Base-by-base conservation (phyloP, 805 yeast genomes). In the Teunomyces panamensis region DNA sequence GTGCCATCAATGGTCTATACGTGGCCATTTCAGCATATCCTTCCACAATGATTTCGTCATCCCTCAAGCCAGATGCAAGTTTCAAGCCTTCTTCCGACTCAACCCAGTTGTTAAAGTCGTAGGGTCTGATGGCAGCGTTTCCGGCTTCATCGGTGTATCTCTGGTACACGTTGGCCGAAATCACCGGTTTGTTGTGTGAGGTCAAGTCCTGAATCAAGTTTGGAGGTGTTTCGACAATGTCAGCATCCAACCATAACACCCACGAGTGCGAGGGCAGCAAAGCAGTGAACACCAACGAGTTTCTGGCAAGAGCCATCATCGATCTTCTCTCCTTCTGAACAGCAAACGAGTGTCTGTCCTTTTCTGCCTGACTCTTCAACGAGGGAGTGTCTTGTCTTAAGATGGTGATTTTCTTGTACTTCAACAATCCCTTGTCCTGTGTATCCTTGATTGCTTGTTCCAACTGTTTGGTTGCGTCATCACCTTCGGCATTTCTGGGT, bases 241-340 rank as follows among this genome's bases (percentile, higher is more conserved):
- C 99, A 2, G 96, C 85, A 67, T 94, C 99, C 56, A 94, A 73
- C 99, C 99, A 94, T 44, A 94, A 72, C 14, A 92, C 87, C 99
- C 99, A 94, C 17, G 95, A 82, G 2, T 96, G 90, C 56, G 86
- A 80, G 16, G 97, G 96, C 3, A 90, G 87, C 42, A 94, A 72
- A 1, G 97, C 83, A 8, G 97, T 87, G 69, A 90, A 89, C 43
- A 94, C 75, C 49, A 94, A 73, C 34, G 96, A 90, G 73, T 94
- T 94, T 64, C 99, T 78, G 3, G 98, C 97, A 54, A 89, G 73
- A 2, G 97, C 96, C 98, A 94, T 92, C 60, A 84, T 83, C 4
- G 87, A 67, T 56, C 99, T 81, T 65, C 99, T 81, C 59, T 87
- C 86, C 67, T 90, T 91, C 68, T 94, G 99, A 26, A 84, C 95